Evolutionary conservation across 108 stramenopile genomes (phyloP), one percentile per base, ranked within the genome.

Genomic region (Pseudonitzschia multiseries): DNA sequence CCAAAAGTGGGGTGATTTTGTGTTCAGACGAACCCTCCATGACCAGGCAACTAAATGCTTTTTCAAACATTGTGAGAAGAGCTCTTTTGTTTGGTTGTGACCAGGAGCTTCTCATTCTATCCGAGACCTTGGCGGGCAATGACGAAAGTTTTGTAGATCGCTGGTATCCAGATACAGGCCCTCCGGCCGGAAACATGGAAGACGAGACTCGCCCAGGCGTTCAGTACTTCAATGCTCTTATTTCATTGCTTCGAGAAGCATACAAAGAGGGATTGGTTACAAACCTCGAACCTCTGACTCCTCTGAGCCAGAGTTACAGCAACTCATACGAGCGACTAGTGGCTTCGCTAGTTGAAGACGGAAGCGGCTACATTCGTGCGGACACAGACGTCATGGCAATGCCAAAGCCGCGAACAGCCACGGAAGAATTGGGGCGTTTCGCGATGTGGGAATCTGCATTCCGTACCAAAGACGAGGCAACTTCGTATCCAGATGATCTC

Each of bases 31-130:
- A 91, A 74, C 89, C 88, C 15, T 87, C 81, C 68, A 91, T 91
- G 86, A 95, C 93, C n/a, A 60, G 88, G 65, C 91, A 95, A 77
- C 78, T 95, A 29, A 95, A 95, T 75, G 83, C 86, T 9, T 66
- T 95, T 8, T 89, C 91, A 10, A 92, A 95, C 51, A 87, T 95
- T 77, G 91, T 86, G 2, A 74, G 81, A 54, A 67, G 93, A 36
- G 84, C 87, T 10, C 79, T 95, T 1, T 78, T 95, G 28, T 92
- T 92, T 82, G 93, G 93, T 48, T 88, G 88, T 22, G 91, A 92
- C 67, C 85, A 89, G 67, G 93, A 95, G 67, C 73, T 95, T 54
- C 70, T 90, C 31, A 83, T 92, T 0, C 76, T 92, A 32, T 81
- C 88, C 20, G 89, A 94, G 70, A 95, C 91, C 21, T 74, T 95